Evolutionary conservation across 441 rosid genomes (phyloP).

Genomic region (Raphanus hybrid): DNA sequence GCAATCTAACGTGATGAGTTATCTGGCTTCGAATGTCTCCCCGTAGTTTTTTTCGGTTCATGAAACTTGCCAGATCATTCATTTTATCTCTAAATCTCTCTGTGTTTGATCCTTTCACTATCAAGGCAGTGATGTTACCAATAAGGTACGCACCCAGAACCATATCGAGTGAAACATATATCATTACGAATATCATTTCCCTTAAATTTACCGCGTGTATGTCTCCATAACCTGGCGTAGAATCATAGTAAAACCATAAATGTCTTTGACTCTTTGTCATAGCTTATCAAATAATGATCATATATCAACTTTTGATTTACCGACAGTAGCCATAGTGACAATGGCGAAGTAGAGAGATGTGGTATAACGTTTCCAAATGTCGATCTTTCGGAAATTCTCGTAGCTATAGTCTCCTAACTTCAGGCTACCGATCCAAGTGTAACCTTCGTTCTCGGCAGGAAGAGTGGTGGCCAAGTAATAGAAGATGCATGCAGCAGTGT

Average conservation of each 20-base stretch:
- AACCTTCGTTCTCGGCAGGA: slow-evolving; percentile 70
- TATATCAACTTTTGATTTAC: slow-evolving; percentile 44
- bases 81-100: slow-evolving; percentile 94
- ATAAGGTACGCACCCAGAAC: slow-evolving; percentile 94
- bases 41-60: slow-evolving; percentile 85
- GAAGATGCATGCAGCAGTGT: slow-evolving; percentile 96
- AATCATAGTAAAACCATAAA: slow-evolving; percentile 2
- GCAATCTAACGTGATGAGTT: slow-evolving; percentile 80
- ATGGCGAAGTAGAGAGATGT: slow-evolving; percentile 93
- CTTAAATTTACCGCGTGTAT: slow-evolving; percentile 94
- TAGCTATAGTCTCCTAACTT: slow-evolving; percentile 87
- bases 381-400: slow-evolving; percentile 76
- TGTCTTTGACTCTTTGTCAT: neutral
- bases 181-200: slow-evolving; percentile 97
- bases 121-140: slow-evolving; percentile 98
- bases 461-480: slow-evolving; percentile 91
- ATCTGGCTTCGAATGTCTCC: slow-evolving; percentile 79
- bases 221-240: slow-evolving; percentile 87
- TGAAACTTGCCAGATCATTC: slow-evolving; percentile 80
- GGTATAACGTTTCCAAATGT: slow-evolving; percentile 85
- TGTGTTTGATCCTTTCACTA: slow-evolving; percentile 97
- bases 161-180: slow-evolving; percentile 95
- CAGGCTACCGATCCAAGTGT: slow-evolving; percentile 98
- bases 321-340: slow-evolving; percentile 97
- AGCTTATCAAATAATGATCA: neutral